Evolutionary conservation across 345 rosid genomes (phyloP).

Genomic region (Ailanthus altissimus): DNA sequence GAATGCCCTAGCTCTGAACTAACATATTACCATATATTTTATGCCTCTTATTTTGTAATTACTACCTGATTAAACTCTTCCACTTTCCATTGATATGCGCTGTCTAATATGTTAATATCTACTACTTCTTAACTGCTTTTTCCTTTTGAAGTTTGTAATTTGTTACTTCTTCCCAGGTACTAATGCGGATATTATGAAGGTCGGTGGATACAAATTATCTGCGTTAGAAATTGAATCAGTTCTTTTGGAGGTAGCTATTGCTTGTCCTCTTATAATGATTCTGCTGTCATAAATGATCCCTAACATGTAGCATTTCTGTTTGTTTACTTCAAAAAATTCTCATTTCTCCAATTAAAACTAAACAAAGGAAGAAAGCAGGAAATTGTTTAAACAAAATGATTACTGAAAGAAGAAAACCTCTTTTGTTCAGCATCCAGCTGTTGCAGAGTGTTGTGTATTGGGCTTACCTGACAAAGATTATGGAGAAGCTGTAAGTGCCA

Average conservation of each 20-base stretch:
- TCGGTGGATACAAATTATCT: conserved; percentile 94
- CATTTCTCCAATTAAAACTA: not conserved
- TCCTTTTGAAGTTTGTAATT: not conserved
- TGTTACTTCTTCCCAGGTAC: conserved; percentile 53
- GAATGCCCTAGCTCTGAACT: not conserved
- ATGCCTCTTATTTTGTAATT: not conserved
- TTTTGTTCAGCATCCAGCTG: conserved; percentile 69
- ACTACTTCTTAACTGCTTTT: not conserved
- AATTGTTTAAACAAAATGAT: not conserved
- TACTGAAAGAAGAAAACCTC: not conserved
- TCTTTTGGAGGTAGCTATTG: conserved; percentile 67
- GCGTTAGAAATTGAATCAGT: conserved; percentile 94
- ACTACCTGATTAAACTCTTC: not conserved
- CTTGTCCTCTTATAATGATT: not conserved
- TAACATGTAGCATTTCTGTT: conserved; percentile 4
- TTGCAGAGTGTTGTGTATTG: conserved; percentile 89
- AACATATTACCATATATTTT: not conserved
- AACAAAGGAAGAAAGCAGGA: not conserved
- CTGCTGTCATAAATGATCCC: not conserved
- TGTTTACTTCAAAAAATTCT: not conserved
- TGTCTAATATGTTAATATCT: not conserved
- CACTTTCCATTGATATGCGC: not conserved
- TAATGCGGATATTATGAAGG: conserved; percentile 95
- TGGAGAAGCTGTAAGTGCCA: conserved; percentile 79
- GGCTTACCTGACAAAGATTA: conserved; percentile 86